Conservation (phyloP, 352 stramenopile genomes). For the Globisporangium barbulae region DNA sequence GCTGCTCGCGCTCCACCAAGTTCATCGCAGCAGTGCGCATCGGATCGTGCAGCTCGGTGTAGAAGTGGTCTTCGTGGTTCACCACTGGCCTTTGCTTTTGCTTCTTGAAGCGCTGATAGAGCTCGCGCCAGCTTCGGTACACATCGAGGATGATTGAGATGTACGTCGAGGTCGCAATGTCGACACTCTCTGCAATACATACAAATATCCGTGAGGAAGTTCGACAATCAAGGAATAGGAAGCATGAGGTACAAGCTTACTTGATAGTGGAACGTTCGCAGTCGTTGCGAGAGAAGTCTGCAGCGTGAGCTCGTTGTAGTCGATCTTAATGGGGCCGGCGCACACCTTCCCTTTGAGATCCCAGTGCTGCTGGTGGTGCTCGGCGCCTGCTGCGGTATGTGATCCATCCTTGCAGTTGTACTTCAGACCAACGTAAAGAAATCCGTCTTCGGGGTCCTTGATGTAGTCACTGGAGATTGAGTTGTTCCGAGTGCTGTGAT, state of each 20-base stretch:
- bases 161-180: constrained; percentile 39
- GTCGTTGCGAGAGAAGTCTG: constrained; percentile 26
- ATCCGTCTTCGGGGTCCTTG: constrained; percentile 54
- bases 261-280: neutral
- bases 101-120: constrained; percentile 34
- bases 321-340: constrained; percentile 49
- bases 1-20: constrained; percentile 19
- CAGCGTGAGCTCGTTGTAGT: constrained; percentile 56
- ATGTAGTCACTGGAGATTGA: constrained; percentile 68
- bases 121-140: constrained; percentile 35
- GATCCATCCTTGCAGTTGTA: constrained; percentile 36
- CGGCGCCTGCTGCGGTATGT: constrained; percentile 12
- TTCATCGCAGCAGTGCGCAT: constrained; percentile 12
- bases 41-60: constrained; percentile 4
- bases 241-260: neutral
- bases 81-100: constrained; percentile 21
- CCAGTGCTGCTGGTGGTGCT: constrained; percentile 21
- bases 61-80: constrained; percentile 9
- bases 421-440: constrained; percentile 67
- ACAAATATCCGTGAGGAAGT: neutral
- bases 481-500: constrained; percentile 28
- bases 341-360: constrained; percentile 63
- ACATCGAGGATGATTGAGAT: constrained; percentile 49
- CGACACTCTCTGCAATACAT: constrained; percentile 18
- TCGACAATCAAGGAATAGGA: neutral